Base-by-base conservation (phyloP, 805 yeast genomes). In the Zygotorulaspora florentina region DNA sequence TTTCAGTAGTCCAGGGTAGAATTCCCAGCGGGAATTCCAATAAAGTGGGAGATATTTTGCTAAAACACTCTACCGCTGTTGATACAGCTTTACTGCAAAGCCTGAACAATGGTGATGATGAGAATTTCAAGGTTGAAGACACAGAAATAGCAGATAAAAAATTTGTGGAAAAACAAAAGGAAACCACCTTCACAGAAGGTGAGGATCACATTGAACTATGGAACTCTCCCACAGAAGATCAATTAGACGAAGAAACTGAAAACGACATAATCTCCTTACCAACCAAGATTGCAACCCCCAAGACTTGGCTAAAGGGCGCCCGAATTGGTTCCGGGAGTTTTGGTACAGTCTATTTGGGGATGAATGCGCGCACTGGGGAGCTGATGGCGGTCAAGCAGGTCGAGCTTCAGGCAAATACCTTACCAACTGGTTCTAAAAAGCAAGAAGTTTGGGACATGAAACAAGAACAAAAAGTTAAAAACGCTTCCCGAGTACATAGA, bases 301-400 rank as follows among this genome's bases (percentile, higher is more conserved):
- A 80, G 31, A 79, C 86, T 35, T 93, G 99, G 99, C 75, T 89
- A 36, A 85, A 85, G 56, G 99, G 99, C 39, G 87, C 96, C 0
- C 72, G 89, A 39, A 88, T 93, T 53, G 99, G 99, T 0, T 83
- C 91, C 8, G 99, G 99, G 2, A 83, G 95, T 49, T 93, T 89
- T 71, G 99, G 98, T 27, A 82, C 87, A 1, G 99, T 93, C 1
- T 90, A 85, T 51, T 69, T 93, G 30, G 99, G 97, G 0, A 81
- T 93, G 81, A 87, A 90, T 61, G 85, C 96, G 1, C 67, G 83
- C 28, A 89, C 96, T 0, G 99, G 99, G 35, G 98, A 89, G 61
- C 72, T 93, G 42, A 87, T 91, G 96, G 99, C 98, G 1, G 96
- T 93, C 15, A 93, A 93, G 61, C 96, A 90, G 63, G 96, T 93